Conservation (phyloP, 257 asterid species). For the Jasminum sambac region DNA sequence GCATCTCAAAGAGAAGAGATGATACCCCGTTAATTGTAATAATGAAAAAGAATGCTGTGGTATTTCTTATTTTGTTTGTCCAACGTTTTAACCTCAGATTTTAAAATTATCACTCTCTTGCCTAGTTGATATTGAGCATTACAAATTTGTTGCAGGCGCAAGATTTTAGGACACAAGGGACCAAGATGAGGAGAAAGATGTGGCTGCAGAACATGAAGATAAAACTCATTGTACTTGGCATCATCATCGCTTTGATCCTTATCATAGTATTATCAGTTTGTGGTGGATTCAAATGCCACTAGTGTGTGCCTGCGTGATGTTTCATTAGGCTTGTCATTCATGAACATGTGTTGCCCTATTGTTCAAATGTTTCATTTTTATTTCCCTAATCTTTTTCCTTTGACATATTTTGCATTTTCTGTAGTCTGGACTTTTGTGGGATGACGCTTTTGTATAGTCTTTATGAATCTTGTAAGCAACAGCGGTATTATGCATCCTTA, state of each 20-base stretch:
- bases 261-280: conserved; percentile 85
- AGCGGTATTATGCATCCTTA: neutral
- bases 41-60: neutral
- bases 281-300: conserved; percentile 70
- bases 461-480: conserved; percentile 37
- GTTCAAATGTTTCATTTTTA: conserved; percentile 29
- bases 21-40: too few relatives aligned
- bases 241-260: conserved; percentile 79
- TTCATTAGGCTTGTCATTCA: conserved; percentile 21
- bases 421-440: conserved; percentile 33
- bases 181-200: conserved; percentile 88
- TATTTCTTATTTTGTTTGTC: neutral
- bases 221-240: conserved; percentile 89
- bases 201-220: conserved; percentile 95
- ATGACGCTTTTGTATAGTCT: conserved; percentile 59
- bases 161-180: conserved; percentile 95
- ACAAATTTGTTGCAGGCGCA: conserved; percentile 57
- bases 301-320: conserved; percentile 8
- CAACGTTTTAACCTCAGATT: neutral
- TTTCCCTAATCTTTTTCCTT: conserved; percentile 36
- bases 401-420: conserved; percentile 29
- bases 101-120: neutral
- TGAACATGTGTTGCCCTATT: conserved; percentile 29
- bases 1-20: too few relatives aligned
- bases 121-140: neutral